Percentiles rank a stretch among this genome's conserved stretches.
These are phyloP conservation scores for Kodamaea kakaduensis DNA, from an alignment of 805 yeast species.

Conservation along the genomic window DNA sequence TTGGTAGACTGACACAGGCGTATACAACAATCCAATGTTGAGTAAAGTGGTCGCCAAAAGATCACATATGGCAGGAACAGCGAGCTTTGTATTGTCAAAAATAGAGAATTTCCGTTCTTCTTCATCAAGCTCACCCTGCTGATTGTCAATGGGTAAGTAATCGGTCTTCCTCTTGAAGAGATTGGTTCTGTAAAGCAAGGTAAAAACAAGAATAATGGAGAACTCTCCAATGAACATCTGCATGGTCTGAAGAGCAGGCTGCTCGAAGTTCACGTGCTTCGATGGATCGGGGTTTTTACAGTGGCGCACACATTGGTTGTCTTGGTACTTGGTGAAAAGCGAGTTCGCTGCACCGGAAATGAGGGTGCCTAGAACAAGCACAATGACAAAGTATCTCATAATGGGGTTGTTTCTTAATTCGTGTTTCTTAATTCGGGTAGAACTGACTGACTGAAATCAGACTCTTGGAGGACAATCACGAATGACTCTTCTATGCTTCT, in stretches of 20 bases:
- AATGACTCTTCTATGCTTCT: too few relatives aligned
- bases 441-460: too few relatives aligned
- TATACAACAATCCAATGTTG: slow-evolving; percentile 69
- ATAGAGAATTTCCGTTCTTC: slow-evolving; percentile 11
- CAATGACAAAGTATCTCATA: neutral
- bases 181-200: slow-evolving; percentile 21
- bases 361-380: slow-evolving; percentile 47
- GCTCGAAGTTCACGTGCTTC: slow-evolving; percentile 55
- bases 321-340: slow-evolving; percentile 70
- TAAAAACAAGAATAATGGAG: slow-evolving; percentile 42
- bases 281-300: slow-evolving; percentile 45
- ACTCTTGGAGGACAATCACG: too few relatives aligned
- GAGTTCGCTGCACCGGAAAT: slow-evolving; percentile 72
- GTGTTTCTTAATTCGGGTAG: too few relatives aligned
- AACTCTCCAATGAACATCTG: slow-evolving; percentile 81
- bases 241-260: slow-evolving; percentile 73
- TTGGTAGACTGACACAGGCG: slow-evolving; percentile 77
- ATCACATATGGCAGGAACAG: slow-evolving; percentile 70
- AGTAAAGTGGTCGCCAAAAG: slow-evolving; percentile 68
- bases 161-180: slow-evolving; percentile 11
- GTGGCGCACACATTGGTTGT: slow-evolving; percentile 61
- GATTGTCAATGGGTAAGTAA: slow-evolving; percentile 15
- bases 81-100: slow-evolving; percentile 22
- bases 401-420: neutral
- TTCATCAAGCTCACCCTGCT: slow-evolving; percentile 9